Evolutionary conservation across 78 protist genomes (phyloP), one percentile per base, ranked within the genome.

Genomic region (Speleostelium caveatum): DNA sequence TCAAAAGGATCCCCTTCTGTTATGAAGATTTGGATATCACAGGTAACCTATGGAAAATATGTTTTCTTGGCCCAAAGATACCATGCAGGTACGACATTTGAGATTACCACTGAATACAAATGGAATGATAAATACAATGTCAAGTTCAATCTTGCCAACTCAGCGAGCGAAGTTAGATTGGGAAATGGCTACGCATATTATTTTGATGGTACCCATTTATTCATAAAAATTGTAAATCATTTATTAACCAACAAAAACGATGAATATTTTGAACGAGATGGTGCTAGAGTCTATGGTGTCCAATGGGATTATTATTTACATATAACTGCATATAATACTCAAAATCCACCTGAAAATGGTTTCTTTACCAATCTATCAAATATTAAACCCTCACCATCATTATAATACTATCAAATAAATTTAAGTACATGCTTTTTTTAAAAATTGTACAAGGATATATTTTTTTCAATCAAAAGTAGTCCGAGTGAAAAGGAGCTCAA

Each of bases 121-220:
- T 74, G 56, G 58, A 39, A 39, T 26, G 39, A 22, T 67, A 1
- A 45, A 10, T 51, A 51, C 3, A 33, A 30, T 33, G 19, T 32
- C 38, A 76, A 61, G 24, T 76, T 49, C 26, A 76, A 72, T 1
- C 6, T 28, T 2, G 66, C 86, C 2, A 24, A 61, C 12, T 63
- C 74, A 17, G 73, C 86, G 1, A 28, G 62, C 0, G 86, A 72
- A 0, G 86, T 76, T 7, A 60, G 86, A 76, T 38, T n/a, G 21
- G 89, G 89, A 56, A 32, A 79, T 67, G 89, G 89, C 17, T 51
- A 53, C 38, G 67, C 24, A 32, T 79, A 79, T 22, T 66, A 53
- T 39, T 79, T 79, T 41, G 89, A 79, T 67, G 73, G 69, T 36
- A 36, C 89, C 7, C 22, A 51, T 67, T 56, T 79, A 5, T 79